Evolutionary conservation across 1,284 basidiomycete genomes (phyloP).

Genomic region (Marasmius fiardii): DNA sequence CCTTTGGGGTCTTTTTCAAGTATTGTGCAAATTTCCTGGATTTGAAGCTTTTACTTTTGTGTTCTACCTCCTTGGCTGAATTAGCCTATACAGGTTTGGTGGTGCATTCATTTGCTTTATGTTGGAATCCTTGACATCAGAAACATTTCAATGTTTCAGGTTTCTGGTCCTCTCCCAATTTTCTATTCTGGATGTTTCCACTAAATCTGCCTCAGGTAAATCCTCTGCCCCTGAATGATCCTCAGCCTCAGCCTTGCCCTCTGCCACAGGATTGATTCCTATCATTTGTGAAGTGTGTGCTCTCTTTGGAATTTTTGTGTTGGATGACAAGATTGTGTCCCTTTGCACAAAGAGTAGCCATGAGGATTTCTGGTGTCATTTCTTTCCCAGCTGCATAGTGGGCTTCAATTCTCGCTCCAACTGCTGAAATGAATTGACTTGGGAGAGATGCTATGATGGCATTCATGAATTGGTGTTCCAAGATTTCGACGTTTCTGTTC

Average conservation of each 20-base stretch:
- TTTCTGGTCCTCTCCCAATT: background rate
- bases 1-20: too few relatives aligned
- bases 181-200: background rate
- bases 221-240: background rate
- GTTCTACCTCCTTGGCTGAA: too few relatives aligned
- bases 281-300: background rate
- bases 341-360: background rate
- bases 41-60: too few relatives aligned
- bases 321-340: background rate
- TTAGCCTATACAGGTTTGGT: too few relatives aligned
- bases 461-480: background rate
- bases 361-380: background rate
- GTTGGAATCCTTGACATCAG: background rate
- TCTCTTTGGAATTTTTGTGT: background rate
- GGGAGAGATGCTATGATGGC: background rate
- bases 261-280: background rate
- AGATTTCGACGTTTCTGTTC: background rate
- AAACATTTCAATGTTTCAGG: background rate
- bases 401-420: background rate
- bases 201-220: background rate
- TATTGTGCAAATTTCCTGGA: too few relatives aligned
- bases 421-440: background rate
- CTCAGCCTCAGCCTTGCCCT: background rate
- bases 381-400: background rate
- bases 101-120: too few relatives aligned